phyloP scores from a whole-genome alignment of 192 early-diverging fungal genomes.

The Backusella sp. region DNA sequence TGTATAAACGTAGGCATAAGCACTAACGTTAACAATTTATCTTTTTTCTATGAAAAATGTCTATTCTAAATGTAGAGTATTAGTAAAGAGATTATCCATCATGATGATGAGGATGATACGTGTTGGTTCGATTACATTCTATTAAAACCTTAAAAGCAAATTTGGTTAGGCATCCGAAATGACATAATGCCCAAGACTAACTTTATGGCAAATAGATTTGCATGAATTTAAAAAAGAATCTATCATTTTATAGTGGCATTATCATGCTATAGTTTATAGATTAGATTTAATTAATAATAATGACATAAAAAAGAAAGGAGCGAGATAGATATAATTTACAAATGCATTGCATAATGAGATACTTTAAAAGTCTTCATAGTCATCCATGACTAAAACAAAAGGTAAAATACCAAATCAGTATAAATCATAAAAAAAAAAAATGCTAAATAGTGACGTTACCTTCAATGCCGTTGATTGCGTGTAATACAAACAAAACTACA shows the following conservation, averaged over 20 bases:
- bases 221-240: background rate
- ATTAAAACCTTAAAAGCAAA: background rate
- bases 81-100: background rate
- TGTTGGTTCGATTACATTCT: background rate
- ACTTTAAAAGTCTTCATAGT: conserved; percentile 1
- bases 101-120: background rate
- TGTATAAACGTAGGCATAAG: background rate
- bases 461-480: conserved; percentile 55
- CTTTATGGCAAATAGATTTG: background rate
- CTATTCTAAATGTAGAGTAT: too few species aligned
- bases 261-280: background rate
- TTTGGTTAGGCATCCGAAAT: background rate
- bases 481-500: conserved; percentile 58
- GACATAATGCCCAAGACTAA: background rate
- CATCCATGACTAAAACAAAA: background rate
- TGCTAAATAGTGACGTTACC: conserved; percentile 25
- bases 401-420: background rate
- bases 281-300: background rate
- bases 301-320: conserved; percentile 2
- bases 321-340: conserved; percentile 4
- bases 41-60: too few species aligned
- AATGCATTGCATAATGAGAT: background rate
- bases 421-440: background rate
- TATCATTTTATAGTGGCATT: background rate
- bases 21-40: background rate